Evolutionary conservation across 495 filamentous ascomycete genomes (phyloP), one percentile per base, ranked within the genome.

Genomic region (Antarctomyces pellizariae): DNA sequence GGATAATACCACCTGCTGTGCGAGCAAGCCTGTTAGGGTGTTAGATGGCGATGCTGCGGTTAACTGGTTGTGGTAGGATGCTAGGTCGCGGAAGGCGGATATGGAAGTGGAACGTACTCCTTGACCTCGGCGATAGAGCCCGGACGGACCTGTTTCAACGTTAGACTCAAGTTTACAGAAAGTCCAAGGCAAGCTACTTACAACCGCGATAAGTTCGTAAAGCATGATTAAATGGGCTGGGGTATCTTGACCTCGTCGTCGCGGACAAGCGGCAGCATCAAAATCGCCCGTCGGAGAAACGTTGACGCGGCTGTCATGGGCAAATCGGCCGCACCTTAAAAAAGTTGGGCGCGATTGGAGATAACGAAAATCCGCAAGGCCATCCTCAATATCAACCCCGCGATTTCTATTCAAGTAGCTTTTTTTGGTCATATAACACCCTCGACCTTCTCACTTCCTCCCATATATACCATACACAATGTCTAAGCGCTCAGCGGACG

Each of bases 171-270:
- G 24, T 27, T 17, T 16, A 18, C 28, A 24, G 13, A 26, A 7
- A 14, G 4, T 9, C 7, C 16, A 34, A 9, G 21, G 15, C 12
- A 18, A 13, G 15, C 14, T 14, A 60, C 74, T 44, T 59, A 95
- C 86, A 48, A 93, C 70, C 35, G 78, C 86, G 47, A 97, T 91
- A 35, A 91, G 57, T 50, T 97, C 86, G 59, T 97, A 97, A 55
- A 97, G 60, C 86, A 97, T 97, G 5, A 13, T 26, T n/a, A 12
- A 13, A 12, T 4, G 25, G n/a, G 25, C n/a, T 26, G 25, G 14
- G n/a, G 19, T 6, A 23, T 9, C 21, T 23, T 23, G n/a, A 9
- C 2, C 2, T 23, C n/a, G 13, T 23, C n/a, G n/a, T 3, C 21
- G 2, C 13, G n/a, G 6, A 6, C 21, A 23, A 7, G 21, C 21